Percentiles rank a stretch among this genome's conserved stretches.
These are phyloP conservation scores for Trypanosoma mega DNA, from an alignment of 208 protist genomes.

Conservation along the genomic window DNA sequence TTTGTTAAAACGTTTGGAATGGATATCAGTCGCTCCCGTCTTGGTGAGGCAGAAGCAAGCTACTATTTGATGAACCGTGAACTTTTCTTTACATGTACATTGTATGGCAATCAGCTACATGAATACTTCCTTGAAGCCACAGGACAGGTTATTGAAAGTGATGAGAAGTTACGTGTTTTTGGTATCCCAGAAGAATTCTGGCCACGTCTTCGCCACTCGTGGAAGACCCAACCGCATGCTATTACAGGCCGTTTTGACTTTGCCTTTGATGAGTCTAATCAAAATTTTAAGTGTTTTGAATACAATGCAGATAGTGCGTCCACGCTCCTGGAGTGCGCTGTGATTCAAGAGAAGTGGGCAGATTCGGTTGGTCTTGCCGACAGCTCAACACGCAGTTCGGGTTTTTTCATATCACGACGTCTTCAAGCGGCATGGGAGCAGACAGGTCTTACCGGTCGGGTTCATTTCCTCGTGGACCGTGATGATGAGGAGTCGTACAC, in stretches of 20 bases:
- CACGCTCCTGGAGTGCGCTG: constrained; percentile 83
- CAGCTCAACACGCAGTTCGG: constrained; percentile 46
- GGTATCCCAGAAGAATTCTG: constrained; percentile 82
- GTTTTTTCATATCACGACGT: constrained; percentile 56
- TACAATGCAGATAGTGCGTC: constrained; percentile 93
- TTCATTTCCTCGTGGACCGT: constrained; percentile 89
- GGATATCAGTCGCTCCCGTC: constrained; percentile 60
- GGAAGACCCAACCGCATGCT: constrained; percentile 61
- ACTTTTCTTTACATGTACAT: constrained; percentile 59
- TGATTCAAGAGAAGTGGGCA: constrained; percentile 89
- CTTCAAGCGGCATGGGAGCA: constrained; percentile 61
- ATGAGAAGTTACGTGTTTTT: constrained; percentile 69
- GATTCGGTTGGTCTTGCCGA: constrained; percentile 64
- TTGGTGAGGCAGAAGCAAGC: constrained; percentile 54
- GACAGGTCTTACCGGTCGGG: constrained; percentile 59
- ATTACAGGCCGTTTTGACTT: constrained; percentile 92
- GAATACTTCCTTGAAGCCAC: constrained; percentile 87
- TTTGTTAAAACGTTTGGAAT: constrained; percentile 83
- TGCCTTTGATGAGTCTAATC: constrained; percentile 71
- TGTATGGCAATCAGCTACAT: constrained; percentile 73
- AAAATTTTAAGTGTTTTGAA: constrained; percentile 87
- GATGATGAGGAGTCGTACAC: constrained; percentile 90
- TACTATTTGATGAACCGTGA: constrained; percentile 87
- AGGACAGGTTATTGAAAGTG: constrained; percentile 64
- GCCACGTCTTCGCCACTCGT: constrained; percentile 82